Conservation (phyloP, 1,284 basidiomycete species). For the Tilletia indica region DNA sequence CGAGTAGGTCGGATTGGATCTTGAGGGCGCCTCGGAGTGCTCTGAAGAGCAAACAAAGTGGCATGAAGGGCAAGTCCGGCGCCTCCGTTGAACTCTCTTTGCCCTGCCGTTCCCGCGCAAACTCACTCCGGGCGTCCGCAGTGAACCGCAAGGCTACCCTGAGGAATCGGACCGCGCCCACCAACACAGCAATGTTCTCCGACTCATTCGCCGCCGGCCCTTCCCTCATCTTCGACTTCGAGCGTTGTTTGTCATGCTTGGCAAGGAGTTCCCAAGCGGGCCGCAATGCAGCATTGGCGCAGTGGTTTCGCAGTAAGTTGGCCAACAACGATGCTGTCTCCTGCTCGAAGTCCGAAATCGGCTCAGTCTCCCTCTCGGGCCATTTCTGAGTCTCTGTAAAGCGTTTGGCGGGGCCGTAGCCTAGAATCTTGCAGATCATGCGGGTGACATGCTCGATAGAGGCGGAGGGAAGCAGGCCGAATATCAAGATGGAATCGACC, state of each 20-base stretch:
- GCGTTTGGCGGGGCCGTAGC: constrained; percentile 32
- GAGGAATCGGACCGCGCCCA: constrained; percentile 50
- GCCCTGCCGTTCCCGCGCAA: constrained; percentile 26
- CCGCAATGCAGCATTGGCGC: constrained; percentile 47
- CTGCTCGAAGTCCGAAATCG: constrained; percentile 13
- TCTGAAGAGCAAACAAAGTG: constrained; percentile 40
- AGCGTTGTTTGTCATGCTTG: not conserved
- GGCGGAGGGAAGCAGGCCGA: constrained; percentile 44
- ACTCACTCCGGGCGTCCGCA: constrained; percentile 29
- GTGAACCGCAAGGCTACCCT: constrained; percentile 37
- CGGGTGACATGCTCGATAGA: constrained; percentile 39
- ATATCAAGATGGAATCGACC: constrained; percentile 46
- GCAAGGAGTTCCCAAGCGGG: constrained; percentile 36
- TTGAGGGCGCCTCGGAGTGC: constrained; percentile 46
- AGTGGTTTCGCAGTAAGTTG: constrained; percentile 51
- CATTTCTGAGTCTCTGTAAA: constrained; percentile 21
- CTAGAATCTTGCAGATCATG: constrained; percentile 47
- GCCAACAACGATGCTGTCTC: constrained; percentile 26
- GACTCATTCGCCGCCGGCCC: not conserved
- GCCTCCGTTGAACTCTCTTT: constrained; percentile 7
- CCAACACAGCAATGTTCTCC: constrained; percentile 41
- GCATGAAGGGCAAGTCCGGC: constrained; percentile 11
- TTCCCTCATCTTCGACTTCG: not conserved
- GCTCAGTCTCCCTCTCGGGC: constrained; percentile 20
- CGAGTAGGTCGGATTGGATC: constrained; percentile 42